Base-by-base conservation (phyloP, 2,329 filamentous ascomycete species). In the Ceratocystis destructans region DNA sequence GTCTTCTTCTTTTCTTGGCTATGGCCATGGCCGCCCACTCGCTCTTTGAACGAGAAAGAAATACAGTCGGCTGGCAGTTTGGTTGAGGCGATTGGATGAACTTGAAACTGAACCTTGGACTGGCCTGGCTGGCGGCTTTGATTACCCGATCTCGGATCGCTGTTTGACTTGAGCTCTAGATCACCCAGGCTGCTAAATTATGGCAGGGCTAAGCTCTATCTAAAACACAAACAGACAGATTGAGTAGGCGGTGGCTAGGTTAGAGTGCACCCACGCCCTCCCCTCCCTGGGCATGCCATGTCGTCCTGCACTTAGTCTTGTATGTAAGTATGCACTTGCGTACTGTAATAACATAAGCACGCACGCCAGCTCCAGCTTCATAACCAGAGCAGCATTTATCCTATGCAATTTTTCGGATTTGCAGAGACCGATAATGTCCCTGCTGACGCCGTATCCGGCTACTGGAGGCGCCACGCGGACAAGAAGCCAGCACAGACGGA, bases 391-490 rank as follows among this genome's bases (percentile, higher is more conserved):
- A 8, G n/a, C 22, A 25, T 50, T 31, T 28, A 2, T 31, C 53
- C 15, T 57, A 25, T 8, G 22, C 22, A 3, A 31, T 57, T 57
- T 57, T 28, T 31, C 15, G 25, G 25, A 33, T 6, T 17, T 57
- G 28, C 22, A 57, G 12, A 20, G 10, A 22, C 22, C 28, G 22
- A 31, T 57, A 33, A 5, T 59, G 41, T 45, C 28, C 48, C 61
- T 46, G 20, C 28, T 25, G 28, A 41, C 65, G 48, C 61, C 65
- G 46, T 62, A 50, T 57, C 66, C 61, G 65, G 61, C 28, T 64
- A 67, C 65, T 67, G 61, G 53, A 41, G 61, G 61, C 61, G 65
- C 65, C 65, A 67, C 65, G 20, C 20, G 44, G 28, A 59, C n/a
- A 33, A 61, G 15, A 31, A 31, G 25, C 7, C 55, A 59, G n/a